Conservation (phyloP, 2,329 filamentous ascomycete species). For the Ascochyta koolunga region DNA sequence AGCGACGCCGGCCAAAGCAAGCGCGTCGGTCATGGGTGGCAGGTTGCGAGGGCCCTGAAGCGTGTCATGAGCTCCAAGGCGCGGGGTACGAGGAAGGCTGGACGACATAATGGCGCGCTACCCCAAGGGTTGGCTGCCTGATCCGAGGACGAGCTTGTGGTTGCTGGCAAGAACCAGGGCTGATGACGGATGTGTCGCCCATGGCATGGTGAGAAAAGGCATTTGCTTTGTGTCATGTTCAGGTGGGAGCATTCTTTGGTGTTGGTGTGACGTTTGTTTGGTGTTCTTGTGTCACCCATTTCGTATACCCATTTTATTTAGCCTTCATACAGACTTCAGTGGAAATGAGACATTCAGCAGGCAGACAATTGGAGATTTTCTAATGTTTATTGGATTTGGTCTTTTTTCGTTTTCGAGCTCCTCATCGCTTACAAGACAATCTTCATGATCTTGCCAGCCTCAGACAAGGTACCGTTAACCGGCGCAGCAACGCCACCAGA, state of each 20-base stretch:
- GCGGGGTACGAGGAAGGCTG: constrained; percentile 9
- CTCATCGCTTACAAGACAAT: not conserved
- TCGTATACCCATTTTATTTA: constrained; percentile 9
- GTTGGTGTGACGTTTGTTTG: not conserved
- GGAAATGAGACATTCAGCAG: not conserved
- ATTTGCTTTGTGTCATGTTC: not conserved
- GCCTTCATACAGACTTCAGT: not conserved
- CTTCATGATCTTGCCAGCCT: constrained; percentile 19
- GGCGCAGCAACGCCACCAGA: constrained; percentile 16
- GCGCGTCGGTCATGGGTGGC: constrained; percentile 16
- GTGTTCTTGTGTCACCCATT: not conserved
- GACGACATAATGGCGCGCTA: constrained; percentile 5
- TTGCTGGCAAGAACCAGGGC: not conserved
- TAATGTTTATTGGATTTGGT: not conserved
- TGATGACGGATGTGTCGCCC: not conserved
- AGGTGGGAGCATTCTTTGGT: not conserved
- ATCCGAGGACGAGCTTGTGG: not conserved
- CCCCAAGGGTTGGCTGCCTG: constrained; percentile 10
- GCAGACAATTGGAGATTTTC: not conserved
- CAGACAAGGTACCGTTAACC: constrained; percentile 15
- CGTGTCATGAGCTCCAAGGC: constrained; percentile 11
- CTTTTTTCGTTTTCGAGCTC: not conserved
- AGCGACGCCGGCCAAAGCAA: constrained; percentile 9
- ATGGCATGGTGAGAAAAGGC: not conserved
- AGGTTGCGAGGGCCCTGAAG: constrained; percentile 13